Conservation (phyloP, 352 stramenopile genomes). For the Phytophthora lateralis region DNA sequence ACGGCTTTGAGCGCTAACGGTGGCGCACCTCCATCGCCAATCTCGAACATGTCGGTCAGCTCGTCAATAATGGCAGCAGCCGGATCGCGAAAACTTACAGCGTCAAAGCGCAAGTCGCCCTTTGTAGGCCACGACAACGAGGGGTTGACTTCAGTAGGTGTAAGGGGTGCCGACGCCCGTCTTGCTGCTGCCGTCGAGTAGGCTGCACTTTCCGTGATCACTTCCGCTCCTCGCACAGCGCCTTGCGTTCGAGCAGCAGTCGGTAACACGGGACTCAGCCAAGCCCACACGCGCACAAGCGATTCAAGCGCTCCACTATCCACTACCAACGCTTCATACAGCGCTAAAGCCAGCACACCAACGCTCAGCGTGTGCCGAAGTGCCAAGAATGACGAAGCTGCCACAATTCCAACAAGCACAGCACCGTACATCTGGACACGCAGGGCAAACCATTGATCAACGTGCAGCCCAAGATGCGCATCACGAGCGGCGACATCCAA, state of each 20-base stretch:
- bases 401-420: slow-evolving; percentile 57
- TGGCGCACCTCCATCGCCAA: slow-evolving; percentile 58
- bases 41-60: slow-evolving; percentile 33
- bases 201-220: slow-evolving; percentile 31
- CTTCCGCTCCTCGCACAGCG: slow-evolving; percentile 29
- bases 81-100: slow-evolving; percentile 91
- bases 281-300: slow-evolving; percentile 84
- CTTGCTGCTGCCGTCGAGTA: slow-evolving; percentile 30
- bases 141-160: slow-evolving; percentile 42
- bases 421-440: slow-evolving; percentile 66
- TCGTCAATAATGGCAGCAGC: slow-evolving; percentile 34
- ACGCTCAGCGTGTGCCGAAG: slow-evolving; percentile 53
- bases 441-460: slow-evolving; percentile 68
- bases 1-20: slow-evolving; percentile 50
- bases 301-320: slow-evolving; percentile 87
- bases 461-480: slow-evolving; percentile 58
- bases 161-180: slow-evolving; percentile 22
- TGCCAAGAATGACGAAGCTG: slow-evolving; percentile 39
- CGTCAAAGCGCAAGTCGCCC: slow-evolving; percentile 89
- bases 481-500: slow-evolving; percentile 67
- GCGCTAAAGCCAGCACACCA: slow-evolving; percentile 87
- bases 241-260: slow-evolving; percentile 30
- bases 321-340: slow-evolving; percentile 92
- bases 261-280: slow-evolving; percentile 41
- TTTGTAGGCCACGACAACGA: slow-evolving; percentile 81